Conservation (phyloP, 169 alveolate species). For the Plasmodium sp. region DNA sequence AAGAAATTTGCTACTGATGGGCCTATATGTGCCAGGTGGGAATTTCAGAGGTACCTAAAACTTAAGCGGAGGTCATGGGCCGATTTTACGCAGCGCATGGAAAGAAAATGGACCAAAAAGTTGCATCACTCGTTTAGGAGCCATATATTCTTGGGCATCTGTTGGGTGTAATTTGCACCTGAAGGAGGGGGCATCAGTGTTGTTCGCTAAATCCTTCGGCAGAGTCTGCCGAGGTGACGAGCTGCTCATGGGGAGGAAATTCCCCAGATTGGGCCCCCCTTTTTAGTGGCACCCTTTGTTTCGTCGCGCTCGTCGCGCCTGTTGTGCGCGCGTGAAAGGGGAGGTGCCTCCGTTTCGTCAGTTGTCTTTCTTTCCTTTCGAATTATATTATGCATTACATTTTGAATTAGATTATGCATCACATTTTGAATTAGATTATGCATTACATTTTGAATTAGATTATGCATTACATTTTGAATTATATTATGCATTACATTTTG, state of each 20-base stretch:
- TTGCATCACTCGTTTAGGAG: neutral
- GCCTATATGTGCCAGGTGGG: constrained; percentile 25
- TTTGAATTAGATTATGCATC: too few relatives aligned
- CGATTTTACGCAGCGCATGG: neutral
- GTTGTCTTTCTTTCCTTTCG: neutral
- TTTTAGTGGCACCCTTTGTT: neutral
- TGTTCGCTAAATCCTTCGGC: neutral
- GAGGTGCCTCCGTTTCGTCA: neutral
- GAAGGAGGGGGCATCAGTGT: neutral
- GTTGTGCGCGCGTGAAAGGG: neutral
- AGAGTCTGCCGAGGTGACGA: neutral
- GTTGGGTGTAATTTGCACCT: neutral
- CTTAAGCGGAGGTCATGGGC: neutral
- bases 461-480: too few relatives aligned
- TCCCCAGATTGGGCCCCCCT: neutral
- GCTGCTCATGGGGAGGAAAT: neutral
- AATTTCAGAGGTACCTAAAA: constrained; percentile 8
- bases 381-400: too few relatives aligned
- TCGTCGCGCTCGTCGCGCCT: neutral
- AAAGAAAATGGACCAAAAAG: neutral
- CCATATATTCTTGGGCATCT: neutral
- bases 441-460: too few relatives aligned
- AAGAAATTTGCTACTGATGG: constrained; percentile 4
- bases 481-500: too few relatives aligned
- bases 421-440: too few relatives aligned